Percentiles rank a stretch among this genome's conserved stretches.
phyloP scores from a whole-genome alignment of 129 eudicot genomes.

The Logfia minima region DNA sequence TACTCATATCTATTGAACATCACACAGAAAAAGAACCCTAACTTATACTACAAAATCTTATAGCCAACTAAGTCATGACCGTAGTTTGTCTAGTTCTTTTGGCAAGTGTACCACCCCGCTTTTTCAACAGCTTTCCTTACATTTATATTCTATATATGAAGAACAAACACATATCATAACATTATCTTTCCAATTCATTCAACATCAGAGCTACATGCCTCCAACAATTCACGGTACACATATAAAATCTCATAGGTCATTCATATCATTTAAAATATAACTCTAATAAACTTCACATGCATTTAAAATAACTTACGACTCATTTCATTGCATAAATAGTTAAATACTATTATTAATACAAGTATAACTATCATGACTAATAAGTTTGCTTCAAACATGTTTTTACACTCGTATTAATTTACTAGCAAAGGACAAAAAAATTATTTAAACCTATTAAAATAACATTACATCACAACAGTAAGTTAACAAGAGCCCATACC shows the following conservation, averaged over 20 bases:
- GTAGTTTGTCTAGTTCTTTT: neutral
- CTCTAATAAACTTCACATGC: neutral
- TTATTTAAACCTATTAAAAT: slow-evolving; percentile 10
- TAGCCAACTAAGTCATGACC: neutral
- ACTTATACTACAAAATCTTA: neutral
- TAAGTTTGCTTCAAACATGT: slow-evolving; percentile 9
- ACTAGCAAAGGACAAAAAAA: neutral
- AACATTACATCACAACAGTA: slow-evolving; percentile 7
- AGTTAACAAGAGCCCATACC: neutral
- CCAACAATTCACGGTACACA: neutral
- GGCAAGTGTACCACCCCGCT: neutral
- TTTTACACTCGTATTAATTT: neutral
- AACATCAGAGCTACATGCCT: neutral
- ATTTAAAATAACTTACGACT: neutral
- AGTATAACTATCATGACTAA: neutral
- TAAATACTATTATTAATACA: neutral
- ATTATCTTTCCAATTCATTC: neutral
- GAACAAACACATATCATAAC: slow-evolving; percentile 6
- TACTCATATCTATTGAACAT: neutral
- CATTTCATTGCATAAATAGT: neutral
- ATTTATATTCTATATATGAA: neutral
- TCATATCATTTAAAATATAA: neutral
- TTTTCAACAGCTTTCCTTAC: neutral
- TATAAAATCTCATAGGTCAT: slow-evolving; percentile 1
- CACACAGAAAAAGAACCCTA: neutral